Evolutionary conservation across 352 stramenopile species (phyloP).

Genomic region (Globisporangium echinulatum): DNA sequence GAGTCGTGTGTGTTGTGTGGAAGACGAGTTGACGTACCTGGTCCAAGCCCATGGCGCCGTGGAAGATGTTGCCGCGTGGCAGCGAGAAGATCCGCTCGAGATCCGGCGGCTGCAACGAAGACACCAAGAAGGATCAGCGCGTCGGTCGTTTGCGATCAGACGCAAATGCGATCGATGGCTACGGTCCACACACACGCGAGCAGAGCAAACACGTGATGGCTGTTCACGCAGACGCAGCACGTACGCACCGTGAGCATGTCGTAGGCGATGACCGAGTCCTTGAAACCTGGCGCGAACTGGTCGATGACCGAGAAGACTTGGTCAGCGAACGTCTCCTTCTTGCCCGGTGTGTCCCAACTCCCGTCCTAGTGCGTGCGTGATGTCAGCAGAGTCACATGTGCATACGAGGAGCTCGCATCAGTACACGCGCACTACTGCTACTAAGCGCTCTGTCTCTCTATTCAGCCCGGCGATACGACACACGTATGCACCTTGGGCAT

Average conservation of each 20-base stretch:
- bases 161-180: not conserved
- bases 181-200: too few relatives aligned
- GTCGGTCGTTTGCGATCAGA: not conserved
- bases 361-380: slow-evolving; percentile 35
- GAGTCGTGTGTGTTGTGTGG: not conserved
- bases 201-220: too few relatives aligned
- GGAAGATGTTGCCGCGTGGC: slow-evolving; percentile 86
- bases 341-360: slow-evolving; percentile 64
- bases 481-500: slow-evolving; percentile 42
- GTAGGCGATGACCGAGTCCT: slow-evolving; percentile 69
- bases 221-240: too few relatives aligned
- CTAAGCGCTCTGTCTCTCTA: too few relatives aligned
- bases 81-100: slow-evolving; percentile 86
- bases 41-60: slow-evolving; percentile 86
- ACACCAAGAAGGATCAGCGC: not conserved
- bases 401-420: too few relatives aligned
- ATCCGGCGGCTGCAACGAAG: slow-evolving; percentile 53
- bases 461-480: not conserved
- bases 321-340: slow-evolving; percentile 75
- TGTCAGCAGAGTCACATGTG: not conserved
- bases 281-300: slow-evolving; percentile 83
- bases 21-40: slow-evolving; percentile 31
- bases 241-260: slow-evolving; percentile 76
- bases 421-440: too few relatives aligned
- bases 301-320: slow-evolving; percentile 86